Conservation (phyloP, 148 eudicot genomes). For the Chenopodium berlandieri region DNA sequence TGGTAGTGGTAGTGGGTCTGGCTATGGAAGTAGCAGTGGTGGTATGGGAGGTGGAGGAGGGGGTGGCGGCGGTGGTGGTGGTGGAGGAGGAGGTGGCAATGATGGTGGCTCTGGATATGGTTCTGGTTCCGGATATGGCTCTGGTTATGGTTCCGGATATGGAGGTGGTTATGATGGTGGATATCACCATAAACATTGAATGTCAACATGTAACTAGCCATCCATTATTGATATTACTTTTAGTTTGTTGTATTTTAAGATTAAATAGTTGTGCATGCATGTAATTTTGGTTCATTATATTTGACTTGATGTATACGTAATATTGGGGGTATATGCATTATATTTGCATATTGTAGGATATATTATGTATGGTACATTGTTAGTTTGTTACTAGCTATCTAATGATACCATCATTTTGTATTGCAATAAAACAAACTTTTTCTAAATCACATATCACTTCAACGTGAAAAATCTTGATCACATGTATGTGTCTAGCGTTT, state of each 20-base stretch:
- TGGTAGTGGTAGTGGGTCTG: conserved; percentile 36
- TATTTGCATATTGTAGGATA: background rate
- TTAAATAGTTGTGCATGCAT: conserved; percentile 14
- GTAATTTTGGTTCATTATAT: background rate
- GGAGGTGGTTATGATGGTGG: conserved; percentile 31
- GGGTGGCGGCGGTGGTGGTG: conserved; percentile 28
- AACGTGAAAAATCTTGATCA: too few species aligned
- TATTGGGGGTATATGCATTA: background rate
- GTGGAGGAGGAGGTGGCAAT: conserved; percentile 27
- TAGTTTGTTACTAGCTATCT: background rate
- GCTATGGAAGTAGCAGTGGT: conserved; percentile 23
- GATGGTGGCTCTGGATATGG: conserved; percentile 33
- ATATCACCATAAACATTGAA: conserved; percentile 8
- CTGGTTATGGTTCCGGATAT: conserved; percentile 19
- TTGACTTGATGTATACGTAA: background rate
- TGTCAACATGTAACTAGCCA: background rate
- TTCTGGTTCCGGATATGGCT: conserved; percentile 29
- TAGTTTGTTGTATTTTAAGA: background rate
- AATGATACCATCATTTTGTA: background rate
- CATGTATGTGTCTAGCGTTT: too few species aligned
- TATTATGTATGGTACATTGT: background rate
- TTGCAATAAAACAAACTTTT: background rate
- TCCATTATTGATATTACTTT: background rate
- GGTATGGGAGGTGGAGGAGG: conserved; percentile 31
- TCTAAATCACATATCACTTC: too few species aligned